Evolutionary conservation across 257 asterid species (phyloP), one percentile per base, ranked within the genome.

Genomic region (Mentha longifolia): DNA sequence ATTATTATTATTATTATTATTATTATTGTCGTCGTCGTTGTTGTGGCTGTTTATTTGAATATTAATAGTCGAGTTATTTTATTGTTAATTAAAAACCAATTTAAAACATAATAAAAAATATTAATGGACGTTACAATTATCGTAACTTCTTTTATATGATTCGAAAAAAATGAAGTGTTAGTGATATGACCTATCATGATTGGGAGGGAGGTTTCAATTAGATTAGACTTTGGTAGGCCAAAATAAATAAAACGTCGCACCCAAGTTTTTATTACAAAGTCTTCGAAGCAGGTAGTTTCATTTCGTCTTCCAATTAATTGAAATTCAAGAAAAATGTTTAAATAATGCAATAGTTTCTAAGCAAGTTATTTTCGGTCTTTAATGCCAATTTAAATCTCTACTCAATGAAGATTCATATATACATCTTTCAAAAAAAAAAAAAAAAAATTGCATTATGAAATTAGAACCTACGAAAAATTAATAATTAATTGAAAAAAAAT

Each of bases 191-290:
- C 49, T 43, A 43, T 43, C 8, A 35, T 35, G 39, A 35, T 35
- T 35, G 39, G 46, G 49, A 43, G 49, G 49, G 39, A 35, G 39
- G 8, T 35, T 35, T 35, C n/a, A n/a, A n/a, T n/a, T n/a, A n/a
- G 3, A 43, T 43, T n/a, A 47, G 58, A 67, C 15, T 5, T 58
- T 33, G 20, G 28, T 57, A 61, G 63, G 35, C 47, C 50, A 22
- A 30, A 49, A 59, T 35, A 35, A 35, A 35, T 7, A 35, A 35
- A 35, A 35, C 59, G 71, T 60, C 70, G 68, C 77, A 70, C 64
- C 69, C 46, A 59, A 66, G 41, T 16, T 55, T 63, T 45, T 35
- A 55, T 58, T 51, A 64, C 50, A 16, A 47, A 43, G 77, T 71
- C 55, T 20, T 62, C 47, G 59, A 55, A 52, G 67, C 73, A 74